Evolutionary conservation across 1,284 basidiomycete species (phyloP), one percentile per base, ranked within the genome.

Genomic region (Mycena sp.): DNA sequence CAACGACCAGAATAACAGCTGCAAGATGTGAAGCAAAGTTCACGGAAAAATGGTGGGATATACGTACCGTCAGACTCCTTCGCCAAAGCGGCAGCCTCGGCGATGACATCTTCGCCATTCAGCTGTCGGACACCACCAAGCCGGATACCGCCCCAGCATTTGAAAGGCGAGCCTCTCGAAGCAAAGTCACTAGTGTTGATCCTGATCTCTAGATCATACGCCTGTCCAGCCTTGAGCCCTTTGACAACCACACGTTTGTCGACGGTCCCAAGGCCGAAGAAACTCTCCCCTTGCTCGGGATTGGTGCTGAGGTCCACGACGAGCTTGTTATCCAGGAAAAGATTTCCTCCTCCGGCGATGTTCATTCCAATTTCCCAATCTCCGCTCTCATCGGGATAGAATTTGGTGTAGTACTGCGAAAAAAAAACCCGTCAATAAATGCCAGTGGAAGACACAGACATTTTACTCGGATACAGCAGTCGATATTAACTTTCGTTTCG

Each of bases 341-440:
- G 72, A 57, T 81, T 80, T 5, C 78, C 82, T n/a, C 74, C 67
- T 4, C 85, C 84, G 26, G 79, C 76, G n/a, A 83, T 71, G 51
- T 75, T 80, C 14, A 87, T 68, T 2, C 84, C 83, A 46, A 88
- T 74, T 54, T 84, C 79, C 78, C 80, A 87, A 51, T 80, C 73
- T 7, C 81, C 82, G 61, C 74, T 80, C 67, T 81, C 74, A 49
- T 81, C 77, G 7, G 80, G 81, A 16, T 69, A 71, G 67, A 84
- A 83, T 17, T 77, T 79, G 3, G 79, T 76, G 37, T 80, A 80
- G 56, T 78, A 77, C 70, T 83, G 71, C 1, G 32, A 7, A 61
- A 41, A 43, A 32, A 50, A 29, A 17, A 51, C 23, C 3, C 63
- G 65, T 41, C 65, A 30, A 44, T 29, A 62, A 38, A 16, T 49